Conservation (phyloP, 129 eudicot species). For the Lonicera japonica region DNA sequence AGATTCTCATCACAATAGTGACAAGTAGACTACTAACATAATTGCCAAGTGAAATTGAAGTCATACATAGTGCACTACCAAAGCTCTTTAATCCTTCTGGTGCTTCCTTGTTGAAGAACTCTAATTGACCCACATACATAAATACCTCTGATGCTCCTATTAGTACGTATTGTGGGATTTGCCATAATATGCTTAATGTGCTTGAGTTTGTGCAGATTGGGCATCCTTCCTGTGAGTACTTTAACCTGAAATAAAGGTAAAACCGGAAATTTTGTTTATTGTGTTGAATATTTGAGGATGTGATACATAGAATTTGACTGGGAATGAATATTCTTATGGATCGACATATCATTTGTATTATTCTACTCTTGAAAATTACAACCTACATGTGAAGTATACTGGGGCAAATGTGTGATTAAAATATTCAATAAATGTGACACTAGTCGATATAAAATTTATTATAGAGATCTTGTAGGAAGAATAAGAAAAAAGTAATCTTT, state of each 20-base stretch:
- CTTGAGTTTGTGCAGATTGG: slow-evolving; percentile 35
- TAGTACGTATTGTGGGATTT: slow-evolving; percentile 75
- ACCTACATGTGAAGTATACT: too few relatives aligned
- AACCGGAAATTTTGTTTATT: too few relatives aligned
- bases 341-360: too few relatives aligned
- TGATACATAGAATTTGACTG: too few relatives aligned
- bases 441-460: too few relatives aligned
- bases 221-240: slow-evolving; percentile 34
- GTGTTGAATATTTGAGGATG: too few relatives aligned
- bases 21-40: slow-evolving; percentile 71
- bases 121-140: slow-evolving; percentile 80
- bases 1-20: slow-evolving; percentile 59
- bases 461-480: too few relatives aligned
- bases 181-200: slow-evolving; percentile 70
- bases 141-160: slow-evolving; percentile 75
- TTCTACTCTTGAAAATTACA: too few relatives aligned
- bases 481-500: too few relatives aligned
- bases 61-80: slow-evolving; percentile 77
- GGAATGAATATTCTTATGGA: too few relatives aligned
- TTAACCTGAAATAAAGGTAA: slow-evolving; percentile 26
- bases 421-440: too few relatives aligned
- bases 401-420: too few relatives aligned
- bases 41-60: slow-evolving; percentile 74
- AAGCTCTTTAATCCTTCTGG: slow-evolving; percentile 86
- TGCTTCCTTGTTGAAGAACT: slow-evolving; percentile 74